Evolutionary conservation across 768 basidiomycete genomes (phyloP).

Genomic region (Mycena polygramma): DNA sequence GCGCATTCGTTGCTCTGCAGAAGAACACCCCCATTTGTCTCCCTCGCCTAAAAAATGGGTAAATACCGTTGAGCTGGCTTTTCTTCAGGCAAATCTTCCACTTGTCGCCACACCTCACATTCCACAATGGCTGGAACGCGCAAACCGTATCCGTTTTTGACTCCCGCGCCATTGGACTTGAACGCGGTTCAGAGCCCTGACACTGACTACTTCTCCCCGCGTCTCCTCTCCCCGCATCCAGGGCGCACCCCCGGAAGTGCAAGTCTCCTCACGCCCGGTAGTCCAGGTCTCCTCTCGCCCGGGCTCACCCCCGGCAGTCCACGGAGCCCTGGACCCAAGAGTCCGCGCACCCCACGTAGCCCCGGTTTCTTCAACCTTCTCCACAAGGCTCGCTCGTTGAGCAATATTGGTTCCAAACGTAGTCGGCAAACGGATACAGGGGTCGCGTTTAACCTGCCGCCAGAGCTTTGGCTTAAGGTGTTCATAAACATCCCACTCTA

Average conservation of each 20-base stretch:
- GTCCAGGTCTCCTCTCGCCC: conserved; percentile 5
- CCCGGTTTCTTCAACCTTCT: conserved; percentile 25
- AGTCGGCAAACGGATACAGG: neutral
- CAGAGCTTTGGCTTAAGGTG: conserved; percentile 53
- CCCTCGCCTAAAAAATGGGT: neutral
- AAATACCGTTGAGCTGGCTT: neutral
- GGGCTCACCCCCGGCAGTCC: neutral
- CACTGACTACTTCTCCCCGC: neutral
- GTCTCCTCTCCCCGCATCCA: conserved; percentile 6
- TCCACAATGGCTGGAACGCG: conserved; percentile 16
- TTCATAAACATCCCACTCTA: conserved; percentile 47
- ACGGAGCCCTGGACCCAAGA: neutral
- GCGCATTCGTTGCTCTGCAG: no score
- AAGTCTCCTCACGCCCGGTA: conserved; percentile 1
- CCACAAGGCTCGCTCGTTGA: conserved; percentile 23
- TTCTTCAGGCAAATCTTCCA: neutral
- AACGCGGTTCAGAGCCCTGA: neutral
- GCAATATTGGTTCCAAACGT: conserved; percentile 26
- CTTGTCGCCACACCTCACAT: neutral
- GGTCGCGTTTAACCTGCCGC: conserved; percentile 37
- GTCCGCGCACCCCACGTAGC: conserved; percentile 28
- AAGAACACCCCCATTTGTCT: neutral
- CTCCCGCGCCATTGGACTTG: conserved; percentile 15
- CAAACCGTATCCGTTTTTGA: conserved; percentile 24
- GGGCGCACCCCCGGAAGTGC: neutral